These are phyloP conservation scores for Leccinum cinnamomeum DNA, from an alignment of 1,284 basidiomycete species.

Conservation along the genomic window DNA sequence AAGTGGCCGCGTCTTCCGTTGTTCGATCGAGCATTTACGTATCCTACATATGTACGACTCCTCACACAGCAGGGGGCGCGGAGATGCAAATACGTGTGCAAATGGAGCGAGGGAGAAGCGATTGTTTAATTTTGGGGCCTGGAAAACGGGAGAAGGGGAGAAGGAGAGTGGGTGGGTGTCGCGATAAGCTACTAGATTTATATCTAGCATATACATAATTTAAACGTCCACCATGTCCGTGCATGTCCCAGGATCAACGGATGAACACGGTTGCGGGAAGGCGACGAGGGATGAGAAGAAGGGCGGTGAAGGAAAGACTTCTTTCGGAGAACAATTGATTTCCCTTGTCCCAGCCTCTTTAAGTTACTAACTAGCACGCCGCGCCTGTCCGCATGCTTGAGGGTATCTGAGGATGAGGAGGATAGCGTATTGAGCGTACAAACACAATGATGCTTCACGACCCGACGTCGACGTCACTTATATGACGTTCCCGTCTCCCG, in stretches of 20 bases:
- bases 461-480: neutral
- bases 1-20: no score
- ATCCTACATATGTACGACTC: no score
- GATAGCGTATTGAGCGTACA: neutral
- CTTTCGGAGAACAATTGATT: neutral
- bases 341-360: neutral
- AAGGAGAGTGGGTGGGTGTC: neutral
- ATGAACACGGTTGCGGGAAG: neutral
- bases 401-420: neutral
- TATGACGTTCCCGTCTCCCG: conserved; percentile 1
- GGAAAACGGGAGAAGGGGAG: neutral
- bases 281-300: neutral
- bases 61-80: neutral
- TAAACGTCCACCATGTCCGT: conserved; percentile 2
- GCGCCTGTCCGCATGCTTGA: neutral
- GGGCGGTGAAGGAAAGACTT: neutral
- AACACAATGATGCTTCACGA: neutral
- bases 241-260: neutral
- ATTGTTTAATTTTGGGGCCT: neutral
- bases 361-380: conserved; percentile 5
- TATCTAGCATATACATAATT: neutral
- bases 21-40: no score
- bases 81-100: neutral
- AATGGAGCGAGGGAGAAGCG: neutral
- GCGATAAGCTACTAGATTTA: neutral